Percentiles rank a stretch among this genome's conserved stretches.
Evolutionary conservation across 192 early-diverging fungal genomes (phyloP).

Genomic region (Linnemannia zychae): DNA sequence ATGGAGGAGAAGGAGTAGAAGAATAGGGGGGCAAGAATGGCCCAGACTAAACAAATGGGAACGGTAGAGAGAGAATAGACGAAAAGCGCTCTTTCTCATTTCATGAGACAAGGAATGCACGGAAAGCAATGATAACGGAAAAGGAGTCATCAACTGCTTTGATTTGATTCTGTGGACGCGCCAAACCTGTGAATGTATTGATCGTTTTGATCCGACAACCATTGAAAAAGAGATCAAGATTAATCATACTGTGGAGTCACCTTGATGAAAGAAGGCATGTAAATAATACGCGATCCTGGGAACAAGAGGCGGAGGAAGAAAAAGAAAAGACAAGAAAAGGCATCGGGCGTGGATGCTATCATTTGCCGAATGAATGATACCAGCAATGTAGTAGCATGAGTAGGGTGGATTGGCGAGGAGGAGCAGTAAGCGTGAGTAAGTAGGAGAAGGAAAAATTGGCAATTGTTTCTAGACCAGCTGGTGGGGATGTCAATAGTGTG

Average conservation of each 20-base stretch:
- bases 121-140: too few relatives aligned
- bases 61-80: neutral
- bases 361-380: neutral
- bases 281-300: neutral
- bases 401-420: neutral
- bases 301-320: neutral
- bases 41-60: neutral
- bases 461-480: conserved; percentile 1
- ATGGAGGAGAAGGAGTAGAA: neutral
- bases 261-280: neutral
- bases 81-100: neutral
- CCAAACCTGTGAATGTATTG: neutral
- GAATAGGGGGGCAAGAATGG: too few relatives aligned
- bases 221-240: neutral
- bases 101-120: neutral
- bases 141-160: neutral
- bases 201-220: neutral
- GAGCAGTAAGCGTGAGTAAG: neutral
- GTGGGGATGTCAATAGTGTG: neutral
- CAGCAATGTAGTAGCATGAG: neutral
- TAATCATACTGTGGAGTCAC: neutral
- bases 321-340: too few relatives aligned
- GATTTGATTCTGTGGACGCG: neutral
- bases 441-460: conserved; percentile 8
- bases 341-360: neutral